A percentile compares a stretch with the other conserved stretches of the same genome.
Evolutionary conservation across 345 rosid genomes (phyloP).

Genomic region (Salix udensis): DNA sequence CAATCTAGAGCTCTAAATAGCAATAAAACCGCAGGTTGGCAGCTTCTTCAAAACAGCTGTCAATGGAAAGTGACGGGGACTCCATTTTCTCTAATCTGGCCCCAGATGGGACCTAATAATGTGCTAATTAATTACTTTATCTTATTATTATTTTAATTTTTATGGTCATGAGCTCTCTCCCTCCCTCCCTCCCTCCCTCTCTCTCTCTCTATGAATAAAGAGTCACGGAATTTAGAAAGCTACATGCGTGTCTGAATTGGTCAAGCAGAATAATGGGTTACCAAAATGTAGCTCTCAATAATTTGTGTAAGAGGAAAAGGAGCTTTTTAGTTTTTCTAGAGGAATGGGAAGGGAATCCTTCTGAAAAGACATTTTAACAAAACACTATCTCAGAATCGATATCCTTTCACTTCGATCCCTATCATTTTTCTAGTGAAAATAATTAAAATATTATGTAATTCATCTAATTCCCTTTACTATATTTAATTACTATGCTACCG

Average conservation of each 20-base stretch:
- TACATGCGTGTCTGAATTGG: neutral
- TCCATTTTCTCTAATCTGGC: neutral
- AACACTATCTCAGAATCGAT: neutral
- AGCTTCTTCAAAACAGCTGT: slow-evolving; percentile 17
- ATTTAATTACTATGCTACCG: too few relatives aligned
- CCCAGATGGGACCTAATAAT: neutral
- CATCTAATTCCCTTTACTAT: too few relatives aligned
- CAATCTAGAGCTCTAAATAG: neutral
- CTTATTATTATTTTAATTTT: neutral
- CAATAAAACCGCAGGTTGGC: slow-evolving; percentile 22
- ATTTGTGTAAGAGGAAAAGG: neutral
- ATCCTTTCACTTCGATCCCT: neutral
- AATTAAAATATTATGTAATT: too few relatives aligned
- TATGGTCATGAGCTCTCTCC: neutral
- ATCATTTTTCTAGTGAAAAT: too few relatives aligned
- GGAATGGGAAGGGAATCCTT: neutral
- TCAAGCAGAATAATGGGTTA: neutral
- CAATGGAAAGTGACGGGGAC: neutral
- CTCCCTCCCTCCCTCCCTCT: fast-evolving
- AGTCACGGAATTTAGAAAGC: neutral
- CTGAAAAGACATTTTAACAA: neutral
- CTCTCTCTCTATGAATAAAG: neutral
- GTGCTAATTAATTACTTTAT: neutral
- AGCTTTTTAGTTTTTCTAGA: too few relatives aligned
- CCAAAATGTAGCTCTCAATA: neutral